Conservation (phyloP, 139 green algal genomes). For the Trebouxia sp. region DNA sequence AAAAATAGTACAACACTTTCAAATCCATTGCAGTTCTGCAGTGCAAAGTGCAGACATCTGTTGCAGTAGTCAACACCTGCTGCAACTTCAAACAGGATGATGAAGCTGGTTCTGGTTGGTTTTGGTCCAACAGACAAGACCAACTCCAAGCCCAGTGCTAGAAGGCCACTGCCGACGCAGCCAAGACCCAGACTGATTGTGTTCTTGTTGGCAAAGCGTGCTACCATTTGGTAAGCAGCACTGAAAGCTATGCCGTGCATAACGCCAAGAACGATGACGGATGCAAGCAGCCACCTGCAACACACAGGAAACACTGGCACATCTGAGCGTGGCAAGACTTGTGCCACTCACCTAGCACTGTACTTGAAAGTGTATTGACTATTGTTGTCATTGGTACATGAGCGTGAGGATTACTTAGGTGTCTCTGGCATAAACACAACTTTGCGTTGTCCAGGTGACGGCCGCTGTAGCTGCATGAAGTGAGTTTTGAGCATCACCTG, state of each 20-base stretch:
- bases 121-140: slow-evolving; percentile 32
- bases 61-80: no score
- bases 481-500: background rate
- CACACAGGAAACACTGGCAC: no score
- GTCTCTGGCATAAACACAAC: background rate
- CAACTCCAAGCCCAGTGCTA: slow-evolving; percentile 72
- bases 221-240: slow-evolving; percentile 77
- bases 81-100: slow-evolving; percentile 49
- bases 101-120: slow-evolving; percentile 43
- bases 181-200: slow-evolving; percentile 73
- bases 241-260: slow-evolving; percentile 72
- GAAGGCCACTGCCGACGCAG: slow-evolving; percentile 55
- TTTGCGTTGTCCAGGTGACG: background rate
- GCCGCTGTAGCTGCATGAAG: background rate
- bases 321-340: no score
- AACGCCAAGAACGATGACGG: slow-evolving; percentile 58
- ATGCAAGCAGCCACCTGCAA: slow-evolving; percentile 54
- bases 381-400: no score
- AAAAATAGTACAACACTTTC: no score
- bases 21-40: no score
- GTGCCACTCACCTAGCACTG: no score
- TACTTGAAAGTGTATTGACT: no score
- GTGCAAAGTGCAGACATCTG: no score
- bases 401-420: no score
- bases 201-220: slow-evolving; percentile 69